These are phyloP conservation scores for Microstegium vimineum DNA, from an alignment of 176 grass and related monocot genomes.

Conservation along the genomic window DNA sequence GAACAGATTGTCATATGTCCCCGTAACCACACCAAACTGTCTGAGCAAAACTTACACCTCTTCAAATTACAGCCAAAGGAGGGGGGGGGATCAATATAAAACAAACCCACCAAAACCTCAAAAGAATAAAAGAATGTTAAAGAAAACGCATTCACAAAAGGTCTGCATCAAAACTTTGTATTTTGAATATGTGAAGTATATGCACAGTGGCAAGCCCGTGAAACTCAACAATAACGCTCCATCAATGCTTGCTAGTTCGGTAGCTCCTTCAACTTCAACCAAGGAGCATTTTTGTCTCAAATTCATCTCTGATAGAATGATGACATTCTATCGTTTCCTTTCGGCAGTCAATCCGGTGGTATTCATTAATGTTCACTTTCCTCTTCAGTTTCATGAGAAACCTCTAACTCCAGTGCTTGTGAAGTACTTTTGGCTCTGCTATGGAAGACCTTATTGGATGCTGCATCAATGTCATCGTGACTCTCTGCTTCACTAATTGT, in stretches of 20 bases:
- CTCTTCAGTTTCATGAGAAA: background rate
- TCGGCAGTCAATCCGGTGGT: background rate
- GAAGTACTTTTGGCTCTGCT: slow-evolving; percentile 5
- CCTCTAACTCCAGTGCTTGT: background rate
- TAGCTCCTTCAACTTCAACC: background rate
- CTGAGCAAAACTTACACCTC: slow-evolving; percentile 11
- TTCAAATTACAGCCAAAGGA: slow-evolving; percentile 24
- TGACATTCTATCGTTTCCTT: background rate
- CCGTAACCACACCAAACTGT: slow-evolving; percentile 16
- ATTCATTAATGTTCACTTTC: slow-evolving; percentile 30
- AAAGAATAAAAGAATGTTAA: slow-evolving; percentile 1
- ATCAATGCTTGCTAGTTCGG: background rate
- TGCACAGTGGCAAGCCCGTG: slow-evolving; percentile 23
- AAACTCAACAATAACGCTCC: slow-evolving; percentile 1
- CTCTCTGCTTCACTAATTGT: too few relatives aligned
- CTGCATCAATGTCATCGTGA: too few relatives aligned
- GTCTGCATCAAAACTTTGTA: slow-evolving; percentile 52
- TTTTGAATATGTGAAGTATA: slow-evolving; percentile 23
- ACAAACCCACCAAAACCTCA: slow-evolving; percentile 33
- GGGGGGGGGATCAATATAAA: background rate
- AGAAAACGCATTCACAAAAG: slow-evolving; percentile 40
- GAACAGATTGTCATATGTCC: slow-evolving; percentile 10
- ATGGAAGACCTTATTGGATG: too few relatives aligned
- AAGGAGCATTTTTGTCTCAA: background rate
- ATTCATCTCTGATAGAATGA: slow-evolving; percentile 7